phyloP scores from a whole-genome alignment of 2,329 filamentous ascomycete species.

The Rutstroemia sp. region DNA sequence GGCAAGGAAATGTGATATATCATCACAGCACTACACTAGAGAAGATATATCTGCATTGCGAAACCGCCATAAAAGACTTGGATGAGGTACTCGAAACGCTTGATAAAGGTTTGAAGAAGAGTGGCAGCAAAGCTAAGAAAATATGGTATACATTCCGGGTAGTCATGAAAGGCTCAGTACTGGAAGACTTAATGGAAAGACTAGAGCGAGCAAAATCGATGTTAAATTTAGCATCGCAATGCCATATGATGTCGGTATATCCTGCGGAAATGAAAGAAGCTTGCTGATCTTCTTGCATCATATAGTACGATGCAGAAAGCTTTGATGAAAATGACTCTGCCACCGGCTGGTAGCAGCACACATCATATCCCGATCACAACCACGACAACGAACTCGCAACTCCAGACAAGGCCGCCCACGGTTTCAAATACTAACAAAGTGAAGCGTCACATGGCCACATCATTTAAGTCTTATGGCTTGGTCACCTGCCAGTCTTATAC shows the following conservation, averaged over 20 bases:
- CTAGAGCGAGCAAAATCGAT: not conserved
- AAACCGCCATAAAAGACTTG: not conserved
- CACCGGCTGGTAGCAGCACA: too few species aligned
- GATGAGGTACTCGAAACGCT: not conserved
- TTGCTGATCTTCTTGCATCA: not conserved
- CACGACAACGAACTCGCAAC: too few species aligned
- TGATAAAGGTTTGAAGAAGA: not conserved
- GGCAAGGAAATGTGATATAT: not conserved
- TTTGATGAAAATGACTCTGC: too few species aligned
- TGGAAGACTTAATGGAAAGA: not conserved
- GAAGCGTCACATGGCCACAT: too few species aligned
- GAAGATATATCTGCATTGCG: not conserved
- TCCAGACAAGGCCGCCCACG: too few species aligned
- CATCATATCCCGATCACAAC: too few species aligned
- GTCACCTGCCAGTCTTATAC: not conserved
- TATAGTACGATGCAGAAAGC: too few species aligned
- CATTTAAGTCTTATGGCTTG: too few species aligned
- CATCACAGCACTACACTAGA: not conserved
- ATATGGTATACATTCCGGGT: not conserved
- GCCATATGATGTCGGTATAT: not conserved
- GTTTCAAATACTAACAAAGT: too few species aligned
- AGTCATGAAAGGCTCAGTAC: not conserved
- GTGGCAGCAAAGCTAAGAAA: not conserved
- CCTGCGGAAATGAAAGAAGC: not conserved
- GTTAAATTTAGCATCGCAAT: not conserved